Base-by-base conservation (phyloP, 345 rosid species). In the Rhizophora apiculata region DNA sequence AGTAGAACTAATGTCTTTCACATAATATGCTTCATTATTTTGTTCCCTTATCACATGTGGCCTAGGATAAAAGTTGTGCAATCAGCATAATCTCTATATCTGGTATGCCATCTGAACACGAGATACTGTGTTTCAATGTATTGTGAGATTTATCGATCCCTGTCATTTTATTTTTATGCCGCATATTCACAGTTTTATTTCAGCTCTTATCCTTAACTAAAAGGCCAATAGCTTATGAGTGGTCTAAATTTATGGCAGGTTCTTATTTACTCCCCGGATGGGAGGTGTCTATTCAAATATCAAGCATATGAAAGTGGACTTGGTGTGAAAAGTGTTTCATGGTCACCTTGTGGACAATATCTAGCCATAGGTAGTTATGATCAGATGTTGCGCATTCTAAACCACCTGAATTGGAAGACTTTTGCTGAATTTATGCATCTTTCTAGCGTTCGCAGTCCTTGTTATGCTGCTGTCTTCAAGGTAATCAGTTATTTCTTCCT, bases 281-380 rank as follows among this genome's bases (percentile, higher is more conserved):
- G 99, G 61, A 87, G 96, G 79, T 92, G 96, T 80, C 83, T 95
- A 31, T 87, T 80, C 65, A 95, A 92, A 86, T 90, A 95, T 60
- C 99, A 90, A 79, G 96, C 99, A 46, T 95, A 92, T 74, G 98
- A 95, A 70, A 87, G 99, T 78, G 99, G 99, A 36, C 83, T 95
- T 63, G 98, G 99, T 71, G 98, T 95, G 46, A 95, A 95, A 67
- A 84, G 83, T 65, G 87, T 95, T 73, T 88, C 92, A 26, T 95
- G 99, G 96, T 95, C 98, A 71, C 96, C 99, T 16, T 95, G 94
- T 78, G 98, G 98, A 59, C 98, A 90, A 79, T 95, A 84, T 90
- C 85, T 92, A 76, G 99, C 98, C 0, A 84, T 92, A 46, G 98
- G 97, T 70, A 95, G 99, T 81, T 95, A 88, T 71, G 99, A 95